A percentile compares a stretch with the other conserved stretches of the same genome.
Evolutionary conservation across 352 stramenopile species (phyloP).

Genomic region (Pilasporangium apinafurcum): DNA sequence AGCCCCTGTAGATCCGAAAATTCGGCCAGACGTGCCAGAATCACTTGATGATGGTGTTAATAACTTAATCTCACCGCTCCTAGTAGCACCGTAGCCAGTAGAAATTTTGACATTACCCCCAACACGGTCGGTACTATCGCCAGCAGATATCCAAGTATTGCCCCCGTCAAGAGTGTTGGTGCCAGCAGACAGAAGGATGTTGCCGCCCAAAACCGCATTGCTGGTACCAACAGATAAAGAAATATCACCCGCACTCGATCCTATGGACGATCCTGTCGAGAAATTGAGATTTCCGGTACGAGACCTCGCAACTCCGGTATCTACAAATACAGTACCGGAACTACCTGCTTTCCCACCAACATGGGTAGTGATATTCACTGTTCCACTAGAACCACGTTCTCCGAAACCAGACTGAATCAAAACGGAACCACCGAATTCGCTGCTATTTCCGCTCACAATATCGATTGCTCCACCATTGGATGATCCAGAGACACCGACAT

Average conservation of each 20-base stretch:
- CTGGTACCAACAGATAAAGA: conserved; percentile 14
- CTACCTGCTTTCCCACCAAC: conserved; percentile 8
- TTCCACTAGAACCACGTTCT: conserved; percentile 10
- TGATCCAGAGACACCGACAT: too few relatives aligned
- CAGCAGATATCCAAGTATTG: conserved; percentile 7
- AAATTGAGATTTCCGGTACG: conserved; percentile 9
- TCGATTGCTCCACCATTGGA: too few relatives aligned
- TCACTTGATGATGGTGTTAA: too few relatives aligned
- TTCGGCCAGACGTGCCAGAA: too few relatives aligned
- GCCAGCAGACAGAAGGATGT: conserved; percentile 8
- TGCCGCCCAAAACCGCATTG: conserved; percentile 13
- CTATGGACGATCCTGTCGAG: conserved; percentile 9
- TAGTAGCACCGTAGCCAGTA: too few relatives aligned
- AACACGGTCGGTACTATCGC: conserved; percentile 10
- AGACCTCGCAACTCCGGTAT: conserved; percentile 13
- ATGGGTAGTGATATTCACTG: conserved; percentile 14
- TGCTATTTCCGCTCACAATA: too few relatives aligned
- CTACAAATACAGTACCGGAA: conserved; percentile 14
- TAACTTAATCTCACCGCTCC: too few relatives aligned
- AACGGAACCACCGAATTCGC: conserved; percentile 9
- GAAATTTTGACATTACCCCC: conserved; percentile 14
- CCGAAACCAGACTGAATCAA: conserved; percentile 12
- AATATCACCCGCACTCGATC: conserved; percentile 12
- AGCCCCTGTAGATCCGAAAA: too few relatives aligned
- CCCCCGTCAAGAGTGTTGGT: conserved; percentile 13